A percentile compares a stretch with the other conserved stretches of the same genome.
Evolutionary conservation across 176 grass and related monocot species (phyloP).

Genomic region (Carex cristatella): DNA sequence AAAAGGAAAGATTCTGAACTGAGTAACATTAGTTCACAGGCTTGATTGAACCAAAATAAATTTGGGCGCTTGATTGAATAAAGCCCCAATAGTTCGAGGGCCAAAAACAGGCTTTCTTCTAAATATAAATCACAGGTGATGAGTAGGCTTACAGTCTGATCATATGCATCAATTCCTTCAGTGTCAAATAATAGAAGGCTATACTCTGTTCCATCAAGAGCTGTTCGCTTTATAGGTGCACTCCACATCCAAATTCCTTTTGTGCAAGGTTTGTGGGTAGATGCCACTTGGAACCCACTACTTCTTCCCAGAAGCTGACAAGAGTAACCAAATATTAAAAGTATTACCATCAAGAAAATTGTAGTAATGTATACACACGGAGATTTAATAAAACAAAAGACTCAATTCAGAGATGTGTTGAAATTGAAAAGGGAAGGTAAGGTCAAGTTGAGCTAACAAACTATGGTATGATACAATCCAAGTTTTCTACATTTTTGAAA

Average conservation of each 20-base stretch:
- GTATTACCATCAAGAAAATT: slow-evolving; percentile 5
- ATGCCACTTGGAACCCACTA: slow-evolving; percentile 70
- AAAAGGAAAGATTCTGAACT: neutral
- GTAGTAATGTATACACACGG: neutral
- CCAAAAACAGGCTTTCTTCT: neutral
- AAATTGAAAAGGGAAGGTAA: neutral
- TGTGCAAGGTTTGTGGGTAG: slow-evolving; percentile 73
- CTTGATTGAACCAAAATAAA: neutral
- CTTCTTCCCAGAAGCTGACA: slow-evolving; percentile 66
- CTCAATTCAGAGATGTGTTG: neutral
- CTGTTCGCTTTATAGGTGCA: slow-evolving; percentile 56
- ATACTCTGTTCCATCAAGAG: slow-evolving; percentile 77
- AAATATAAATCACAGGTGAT: slow-evolving; percentile 8
- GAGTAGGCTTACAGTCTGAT: slow-evolving; percentile 50
- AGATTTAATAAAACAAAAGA: neutral
- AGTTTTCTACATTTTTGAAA: neutral
- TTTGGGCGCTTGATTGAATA: neutral
- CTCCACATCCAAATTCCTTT: slow-evolving; percentile 95
- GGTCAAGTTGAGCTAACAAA: neutral
- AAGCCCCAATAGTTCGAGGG: neutral
- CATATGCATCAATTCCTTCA: slow-evolving; percentile 86
- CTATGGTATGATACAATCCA: neutral
- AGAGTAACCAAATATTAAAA: neutral
- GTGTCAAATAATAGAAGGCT: slow-evolving; percentile 63
- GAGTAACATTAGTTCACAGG: neutral